Evolutionary conservation across 148 eudicot genomes (phyloP).

Genomic region (Rhododendron griersonianum): DNA sequence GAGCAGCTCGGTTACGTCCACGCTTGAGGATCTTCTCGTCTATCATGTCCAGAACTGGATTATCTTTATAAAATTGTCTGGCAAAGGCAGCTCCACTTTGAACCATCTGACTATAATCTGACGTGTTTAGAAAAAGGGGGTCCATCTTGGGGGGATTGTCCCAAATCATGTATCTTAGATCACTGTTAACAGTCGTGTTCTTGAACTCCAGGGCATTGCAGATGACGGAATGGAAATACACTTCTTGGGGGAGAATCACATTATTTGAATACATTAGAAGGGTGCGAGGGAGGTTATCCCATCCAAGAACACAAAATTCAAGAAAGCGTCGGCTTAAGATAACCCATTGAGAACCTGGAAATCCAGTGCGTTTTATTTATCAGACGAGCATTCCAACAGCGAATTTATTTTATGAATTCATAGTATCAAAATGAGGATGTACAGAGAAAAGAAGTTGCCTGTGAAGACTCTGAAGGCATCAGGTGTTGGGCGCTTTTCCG

Average conservation of each 20-base stretch:
- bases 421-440: neutral
- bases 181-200: constrained; percentile 77
- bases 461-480: constrained; percentile 81
- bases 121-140: constrained; percentile 52
- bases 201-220: constrained; percentile 80
- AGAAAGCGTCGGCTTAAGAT: constrained; percentile 69
- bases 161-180: constrained; percentile 90
- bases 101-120: constrained; percentile 66
- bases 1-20: constrained; percentile 48
- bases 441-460: constrained; percentile 37
- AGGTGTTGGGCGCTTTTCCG: constrained; percentile 75
- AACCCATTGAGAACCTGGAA: constrained; percentile 91
- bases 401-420: neutral
- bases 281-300: constrained; percentile 95
- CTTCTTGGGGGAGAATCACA: constrained; percentile 71
- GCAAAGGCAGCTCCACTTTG: constrained; percentile 94
- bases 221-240: constrained; percentile 79
- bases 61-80: constrained; percentile 59
- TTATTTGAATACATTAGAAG: constrained; percentile 82
- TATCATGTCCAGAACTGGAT: constrained; percentile 61
- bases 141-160: constrained; percentile 97
- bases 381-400: neutral
- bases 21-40: constrained; percentile 74
- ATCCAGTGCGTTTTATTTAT: constrained; percentile 1
- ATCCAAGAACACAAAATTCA: constrained; percentile 72